A percentile compares a stretch with the other conserved stretches of the same genome.
phyloP scores from a whole-genome alignment of 352 stramenopile species.

The Phytopythium montanum region DNA sequence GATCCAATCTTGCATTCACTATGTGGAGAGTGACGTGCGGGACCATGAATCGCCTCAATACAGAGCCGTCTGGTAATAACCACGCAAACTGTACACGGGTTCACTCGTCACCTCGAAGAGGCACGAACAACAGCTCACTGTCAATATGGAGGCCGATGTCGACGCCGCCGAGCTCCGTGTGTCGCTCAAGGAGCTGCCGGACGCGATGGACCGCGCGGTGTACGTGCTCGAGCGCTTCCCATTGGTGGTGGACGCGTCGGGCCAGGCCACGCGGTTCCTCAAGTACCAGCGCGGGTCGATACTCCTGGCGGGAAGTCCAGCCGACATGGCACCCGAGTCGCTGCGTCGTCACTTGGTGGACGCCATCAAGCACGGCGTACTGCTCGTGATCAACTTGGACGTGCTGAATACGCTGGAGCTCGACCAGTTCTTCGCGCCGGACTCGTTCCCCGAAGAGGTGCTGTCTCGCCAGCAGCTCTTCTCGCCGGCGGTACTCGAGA shows the following conservation, averaged over 20 bases:
- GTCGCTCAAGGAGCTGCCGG: slow-evolving; percentile 78
- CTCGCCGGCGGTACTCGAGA: slow-evolving; percentile 48
- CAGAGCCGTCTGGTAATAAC: background rate
- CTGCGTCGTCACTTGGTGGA: slow-evolving; percentile 74
- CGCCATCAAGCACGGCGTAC: slow-evolving; percentile 61
- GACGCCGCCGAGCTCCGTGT: slow-evolving; percentile 24
- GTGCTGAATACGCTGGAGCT: slow-evolving; percentile 58
- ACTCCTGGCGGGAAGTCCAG: slow-evolving; percentile 71
- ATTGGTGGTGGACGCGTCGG: slow-evolving; percentile 77
- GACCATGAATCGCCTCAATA: slow-evolving; percentile 1
- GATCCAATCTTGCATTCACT: background rate
- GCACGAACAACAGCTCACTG: background rate
- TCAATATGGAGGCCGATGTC: background rate
- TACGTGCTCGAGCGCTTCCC: slow-evolving; percentile 88
- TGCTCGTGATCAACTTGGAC: slow-evolving; percentile 81
- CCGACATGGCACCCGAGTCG: slow-evolving; percentile 61
- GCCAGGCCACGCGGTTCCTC: slow-evolving; percentile 82
- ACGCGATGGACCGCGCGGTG: slow-evolving; percentile 80
- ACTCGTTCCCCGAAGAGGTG: slow-evolving; percentile 69
- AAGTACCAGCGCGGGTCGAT: slow-evolving; percentile 88
- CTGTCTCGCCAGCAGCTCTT: slow-evolving; percentile 68
- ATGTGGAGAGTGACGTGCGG: background rate
- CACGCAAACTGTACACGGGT: slow-evolving; percentile 7
- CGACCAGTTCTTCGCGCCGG: slow-evolving; percentile 69
- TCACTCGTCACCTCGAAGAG: background rate